Evolutionary conservation across 768 basidiomycete species (phyloP).

Genomic region (Suillus spraguei): DNA sequence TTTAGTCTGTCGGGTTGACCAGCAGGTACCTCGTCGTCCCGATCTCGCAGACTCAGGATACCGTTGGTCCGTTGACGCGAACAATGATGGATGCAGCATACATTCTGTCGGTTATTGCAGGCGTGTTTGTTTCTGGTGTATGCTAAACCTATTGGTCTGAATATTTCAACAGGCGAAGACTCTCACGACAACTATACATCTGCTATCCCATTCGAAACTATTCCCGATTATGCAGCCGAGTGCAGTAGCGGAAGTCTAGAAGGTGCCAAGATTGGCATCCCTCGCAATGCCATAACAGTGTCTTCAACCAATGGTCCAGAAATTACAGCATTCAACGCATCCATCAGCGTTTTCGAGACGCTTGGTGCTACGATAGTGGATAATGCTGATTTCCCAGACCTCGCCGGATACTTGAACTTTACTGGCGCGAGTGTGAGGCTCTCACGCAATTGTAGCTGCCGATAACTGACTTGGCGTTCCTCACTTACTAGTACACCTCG

Average conservation of each 20-base stretch:
- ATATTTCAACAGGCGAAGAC: background rate
- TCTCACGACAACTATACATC: constrained; percentile 7
- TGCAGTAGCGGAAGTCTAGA: background rate
- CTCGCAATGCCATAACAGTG: constrained; percentile 3
- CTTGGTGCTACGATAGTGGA: constrained; percentile 8
- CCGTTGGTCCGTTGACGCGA: constrained; percentile 54
- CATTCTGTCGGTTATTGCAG: constrained; percentile 52
- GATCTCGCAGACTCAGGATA: constrained; percentile 53
- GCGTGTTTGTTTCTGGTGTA: constrained; percentile 21
- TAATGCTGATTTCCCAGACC: constrained; percentile 5
- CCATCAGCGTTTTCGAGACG: background rate
- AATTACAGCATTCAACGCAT: constrained; percentile 1
- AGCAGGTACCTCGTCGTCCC: constrained; percentile 43
- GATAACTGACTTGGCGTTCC: background rate
- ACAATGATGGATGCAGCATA: constrained; percentile 54
- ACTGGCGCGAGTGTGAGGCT: background rate
- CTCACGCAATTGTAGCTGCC: background rate
- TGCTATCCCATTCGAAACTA: constrained; percentile 6
- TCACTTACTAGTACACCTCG: background rate
- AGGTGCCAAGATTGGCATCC: constrained; percentile 3
- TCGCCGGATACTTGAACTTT: constrained; percentile 4
- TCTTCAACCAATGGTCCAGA: constrained; percentile 5
- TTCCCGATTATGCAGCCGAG: constrained; percentile 2
- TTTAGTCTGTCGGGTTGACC: background rate
- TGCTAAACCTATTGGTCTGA: background rate